Conservation (phyloP, 192 early-diverging fungal genomes). For the Rhizophlyctis rosea region DNA sequence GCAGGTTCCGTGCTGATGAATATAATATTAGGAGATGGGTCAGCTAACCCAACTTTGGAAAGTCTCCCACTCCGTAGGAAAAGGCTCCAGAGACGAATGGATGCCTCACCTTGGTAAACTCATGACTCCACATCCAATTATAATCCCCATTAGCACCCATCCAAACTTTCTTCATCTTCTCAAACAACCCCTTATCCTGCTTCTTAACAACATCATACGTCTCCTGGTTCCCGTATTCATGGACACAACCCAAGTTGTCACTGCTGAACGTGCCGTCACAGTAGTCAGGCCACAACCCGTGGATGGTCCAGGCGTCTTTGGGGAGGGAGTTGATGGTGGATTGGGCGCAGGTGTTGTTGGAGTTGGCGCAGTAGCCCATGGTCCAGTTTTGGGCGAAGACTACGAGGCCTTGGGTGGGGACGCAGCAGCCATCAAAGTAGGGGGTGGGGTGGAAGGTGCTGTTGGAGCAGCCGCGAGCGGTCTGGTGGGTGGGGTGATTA, state of each 20-base stretch:
- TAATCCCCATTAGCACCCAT: constrained; percentile 68
- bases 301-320: constrained; percentile 56
- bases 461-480: constrained; percentile 16
- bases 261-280: constrained; percentile 50
- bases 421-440: constrained; percentile 48
- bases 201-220: constrained; percentile 30
- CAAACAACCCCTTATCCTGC: constrained; percentile 25
- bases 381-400: constrained; percentile 63
- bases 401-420: constrained; percentile 48
- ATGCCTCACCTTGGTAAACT: constrained; percentile 66
- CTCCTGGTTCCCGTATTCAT: constrained; percentile 50
- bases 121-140: constrained; percentile 77
- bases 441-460: constrained; percentile 9
- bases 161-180: constrained; percentile 64
- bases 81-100: no score
- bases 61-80: no score
- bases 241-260: constrained; percentile 52
- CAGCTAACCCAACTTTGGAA: no score
- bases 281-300: constrained; percentile 79
- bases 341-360: constrained; percentile 13
- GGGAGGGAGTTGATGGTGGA: constrained; percentile 7
- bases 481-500: no score
- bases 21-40: no score
- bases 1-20: constrained; percentile 69
- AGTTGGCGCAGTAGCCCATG: constrained; percentile 40